Evolutionary conservation across 805 yeast genomes (phyloP), one percentile per base, ranked within the genome.

Genomic region (Scheffersomyces coipomensis): DNA sequence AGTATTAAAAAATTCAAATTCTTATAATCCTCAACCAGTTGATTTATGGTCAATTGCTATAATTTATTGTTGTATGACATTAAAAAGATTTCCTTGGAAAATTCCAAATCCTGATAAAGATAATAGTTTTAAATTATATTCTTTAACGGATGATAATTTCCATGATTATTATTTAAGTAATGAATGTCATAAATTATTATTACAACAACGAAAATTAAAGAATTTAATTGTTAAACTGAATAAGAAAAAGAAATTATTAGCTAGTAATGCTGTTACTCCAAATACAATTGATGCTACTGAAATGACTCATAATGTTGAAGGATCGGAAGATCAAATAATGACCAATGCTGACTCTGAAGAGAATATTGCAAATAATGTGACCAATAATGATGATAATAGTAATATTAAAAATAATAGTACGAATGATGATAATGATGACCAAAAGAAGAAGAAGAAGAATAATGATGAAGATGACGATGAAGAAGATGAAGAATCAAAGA

Each of bases 21-120:
- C 58, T 19, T 89, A 89, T 55, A 95, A 87, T 58, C 96, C 97
- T 12, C 75, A 95, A 47, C 95, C 97, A 1, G 95, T 89, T 5
- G 97, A 89, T 66, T 79, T 89, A 33, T 89, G 97, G 97, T 86
- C 96, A 5, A 81, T 81, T 24, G 96, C 96, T 7, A 88, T 89
- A 43, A 86, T 89, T 35, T 86, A 85, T 62, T 87, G 95, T 49
- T 89, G 97, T 68, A 88, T 89, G 96, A 78, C 87, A 43, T 71
- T 89, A 59, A 84, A 88, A 56, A 85, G 88, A 65, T 89, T 89
- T 65, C 97, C 97, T 7, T 89, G 97, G 97, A 88, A 88, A 57
- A 87, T 88, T 6, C 97, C 97, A 7, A 84, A 87, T 54, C 62
- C 81, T 35, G 66, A 58, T 37, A 71, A 83, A 36, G 97, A 89